Percentiles rank a stretch among this genome's conserved stretches.
phyloP scores from a whole-genome alignment of 805 yeast genomes.

The Pichia eremophila region DNA sequence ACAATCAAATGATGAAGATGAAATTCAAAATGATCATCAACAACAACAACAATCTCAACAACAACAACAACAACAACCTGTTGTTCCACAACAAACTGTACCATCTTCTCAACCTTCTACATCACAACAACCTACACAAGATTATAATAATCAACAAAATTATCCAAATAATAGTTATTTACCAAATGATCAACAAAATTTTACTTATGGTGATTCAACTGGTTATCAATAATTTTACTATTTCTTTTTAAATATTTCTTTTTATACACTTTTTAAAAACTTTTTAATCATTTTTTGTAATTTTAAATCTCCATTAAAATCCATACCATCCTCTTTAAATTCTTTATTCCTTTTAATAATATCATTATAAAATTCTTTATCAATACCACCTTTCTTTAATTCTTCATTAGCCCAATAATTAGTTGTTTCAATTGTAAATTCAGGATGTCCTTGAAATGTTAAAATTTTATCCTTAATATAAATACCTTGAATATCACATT shows the following conservation, averaged over 20 bases:
- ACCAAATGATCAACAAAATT: constrained; percentile 6
- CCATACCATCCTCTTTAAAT: constrained; percentile 2
- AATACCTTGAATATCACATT: constrained; percentile 61
- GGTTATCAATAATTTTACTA: constrained; percentile 9
- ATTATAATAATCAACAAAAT: constrained; percentile 8
- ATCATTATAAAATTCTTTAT: constrained; percentile 4
- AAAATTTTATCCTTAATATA: constrained; percentile 42
- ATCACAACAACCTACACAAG: too few relatives aligned
- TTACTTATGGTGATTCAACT: constrained; percentile 9
- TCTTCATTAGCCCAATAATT: constrained; percentile 4
- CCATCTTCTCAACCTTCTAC: too few relatives aligned
- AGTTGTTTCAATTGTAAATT: constrained; percentile 39
- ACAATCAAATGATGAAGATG: constrained; percentile 48
- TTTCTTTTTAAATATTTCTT: too few relatives aligned
- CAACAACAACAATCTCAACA: constrained; percentile 25
- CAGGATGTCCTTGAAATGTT: constrained; percentile 89
- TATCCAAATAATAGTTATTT: constrained; percentile 2
- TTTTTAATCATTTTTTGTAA: constrained; percentile 1
- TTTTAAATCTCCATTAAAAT: constrained; percentile 2
- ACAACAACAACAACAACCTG: constrained; percentile 25
- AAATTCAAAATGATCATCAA: neutral
- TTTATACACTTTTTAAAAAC: neutral
- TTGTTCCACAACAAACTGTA: too few relatives aligned
- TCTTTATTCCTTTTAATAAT: neutral
- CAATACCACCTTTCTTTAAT: constrained; percentile 6